Base-by-base conservation (phyloP, 306 rosid species). In the Hylodesmum podocarpum region DNA sequence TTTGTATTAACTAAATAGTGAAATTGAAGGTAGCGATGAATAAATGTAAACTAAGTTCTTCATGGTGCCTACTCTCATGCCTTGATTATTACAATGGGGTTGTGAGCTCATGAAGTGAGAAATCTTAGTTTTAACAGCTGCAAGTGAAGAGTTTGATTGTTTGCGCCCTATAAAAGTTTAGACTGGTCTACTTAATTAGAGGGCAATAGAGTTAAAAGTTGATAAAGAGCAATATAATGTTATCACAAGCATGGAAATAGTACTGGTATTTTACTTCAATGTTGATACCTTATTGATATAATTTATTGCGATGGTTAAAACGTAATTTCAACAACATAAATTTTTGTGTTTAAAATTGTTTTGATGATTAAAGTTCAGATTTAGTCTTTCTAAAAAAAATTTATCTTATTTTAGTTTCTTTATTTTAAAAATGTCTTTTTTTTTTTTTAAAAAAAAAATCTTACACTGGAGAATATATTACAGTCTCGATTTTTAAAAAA, bases 1-100 rank as follows among this genome's bases (percentile, higher is more conserved):
- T 89, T 87, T 72, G 91, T 84, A 14, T n/a, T 89, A 47, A 72
- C 82, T 75, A 41, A 83, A 63, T 53, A 76, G 82, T 37, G 19
- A 44, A 34, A 10, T 43, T 4, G 39, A 44, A 39, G 11, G 22
- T 55, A 29, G 28, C 1, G 0, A 24, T 9, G 22, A 72, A 65
- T 47, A 41, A 80, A 57, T 36, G 58, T 21, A 31, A 37, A 37
- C 16, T 19, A 6, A 24, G 73, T 72, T 72, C 59, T 63, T 50
- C 19, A 34, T 4, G 14, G 12, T 47, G 21, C 46, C 33, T 61
- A 44, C 16, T 40, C 1, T 27, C 5, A 0, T 1, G 43, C 9
- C 28, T 47, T 29, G 44, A 46, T 18, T 66, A 28, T 66, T 34
- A 13, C 16, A 37, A n/a, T n/a, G n/a, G n/a, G n/a, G n/a, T n/a